Evolutionary conservation across 208 protist genomes (phyloP).

Genomic region (Leishmania lainsoni): DNA sequence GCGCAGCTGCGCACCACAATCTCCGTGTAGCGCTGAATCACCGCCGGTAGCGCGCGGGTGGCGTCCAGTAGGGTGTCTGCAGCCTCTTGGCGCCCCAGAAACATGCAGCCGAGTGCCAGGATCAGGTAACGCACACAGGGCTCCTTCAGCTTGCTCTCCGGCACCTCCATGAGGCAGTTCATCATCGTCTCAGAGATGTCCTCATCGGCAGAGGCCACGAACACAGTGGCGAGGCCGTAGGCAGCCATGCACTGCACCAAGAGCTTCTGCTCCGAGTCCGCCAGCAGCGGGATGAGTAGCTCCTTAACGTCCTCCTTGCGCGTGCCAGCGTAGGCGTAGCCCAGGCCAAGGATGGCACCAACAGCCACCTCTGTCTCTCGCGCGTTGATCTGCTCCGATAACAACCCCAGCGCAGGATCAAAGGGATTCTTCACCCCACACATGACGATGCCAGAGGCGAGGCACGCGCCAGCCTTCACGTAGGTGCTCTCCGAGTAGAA

Average conservation of each 20-base stretch:
- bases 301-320: conserved; percentile 95
- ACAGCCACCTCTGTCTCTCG: conserved; percentile 82
- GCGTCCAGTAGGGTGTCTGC: conserved; percentile 94
- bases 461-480: conserved; percentile 96
- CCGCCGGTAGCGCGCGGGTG: conserved; percentile 71
- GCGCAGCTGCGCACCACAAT: conserved; percentile 97
- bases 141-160: conserved; percentile 63
- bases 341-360: conserved; percentile 95
- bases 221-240: conserved; percentile 97
- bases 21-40: conserved; percentile 89
- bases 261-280: conserved; percentile 90
- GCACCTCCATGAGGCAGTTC: conserved; percentile 90
- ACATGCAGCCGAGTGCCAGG: conserved; percentile 95
- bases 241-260: conserved; percentile 94
- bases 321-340: conserved; percentile 97
- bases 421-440: conserved; percentile 89
- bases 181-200: conserved; percentile 95
- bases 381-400: conserved; percentile 79
- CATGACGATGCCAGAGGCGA: conserved; percentile 92
- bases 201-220: conserved; percentile 95
- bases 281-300: conserved; percentile 93
- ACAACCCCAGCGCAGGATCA: conserved; percentile 95
- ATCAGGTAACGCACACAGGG: conserved; percentile 91
- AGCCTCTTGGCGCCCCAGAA: conserved; percentile 93
- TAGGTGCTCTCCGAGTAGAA: conserved; percentile 94